Conservation (phyloP, 2,329 filamentous ascomycete genomes). For the Fusarium oligoseptatum region DNA sequence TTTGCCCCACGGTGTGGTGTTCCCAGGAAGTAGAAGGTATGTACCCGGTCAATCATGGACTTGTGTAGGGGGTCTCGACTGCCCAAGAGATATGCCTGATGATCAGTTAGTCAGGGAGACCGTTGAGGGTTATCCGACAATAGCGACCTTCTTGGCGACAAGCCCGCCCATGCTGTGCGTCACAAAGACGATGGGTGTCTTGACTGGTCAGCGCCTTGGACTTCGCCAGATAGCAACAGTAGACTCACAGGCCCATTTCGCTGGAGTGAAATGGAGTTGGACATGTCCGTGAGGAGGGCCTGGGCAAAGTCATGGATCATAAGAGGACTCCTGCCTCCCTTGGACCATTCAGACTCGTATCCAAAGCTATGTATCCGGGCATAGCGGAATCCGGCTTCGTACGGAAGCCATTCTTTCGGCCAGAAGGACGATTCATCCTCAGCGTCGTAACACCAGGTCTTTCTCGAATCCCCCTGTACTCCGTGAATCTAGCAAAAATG, state of each 20-base stretch:
- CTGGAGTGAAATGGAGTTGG: neutral
- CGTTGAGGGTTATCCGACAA: neutral
- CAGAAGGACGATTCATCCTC: neutral
- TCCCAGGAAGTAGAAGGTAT: neutral
- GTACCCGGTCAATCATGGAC: neutral
- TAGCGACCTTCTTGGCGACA: neutral
- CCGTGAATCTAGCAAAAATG: neutral
- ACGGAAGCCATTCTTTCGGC: neutral
- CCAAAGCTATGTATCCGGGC: neutral
- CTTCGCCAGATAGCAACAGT: too few species aligned
- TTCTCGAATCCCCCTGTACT: neutral
- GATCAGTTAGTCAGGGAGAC: neutral
- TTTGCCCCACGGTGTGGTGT: neutral
- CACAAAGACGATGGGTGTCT: neutral
- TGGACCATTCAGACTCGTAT: neutral
- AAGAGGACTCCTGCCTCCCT: neutral
- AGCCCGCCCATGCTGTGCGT: neutral
- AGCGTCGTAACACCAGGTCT: neutral
- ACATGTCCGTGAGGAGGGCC: neutral
- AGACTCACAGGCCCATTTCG: neutral
- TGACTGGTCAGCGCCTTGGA: too few species aligned
- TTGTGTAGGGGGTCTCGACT: neutral
- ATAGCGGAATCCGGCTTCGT: neutral
- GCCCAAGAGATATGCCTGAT: neutral
- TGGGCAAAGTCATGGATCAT: neutral